Base-by-base conservation (phyloP, 2,329 filamentous ascomycete genomes). In the Xylariaceae sp. region DNA sequence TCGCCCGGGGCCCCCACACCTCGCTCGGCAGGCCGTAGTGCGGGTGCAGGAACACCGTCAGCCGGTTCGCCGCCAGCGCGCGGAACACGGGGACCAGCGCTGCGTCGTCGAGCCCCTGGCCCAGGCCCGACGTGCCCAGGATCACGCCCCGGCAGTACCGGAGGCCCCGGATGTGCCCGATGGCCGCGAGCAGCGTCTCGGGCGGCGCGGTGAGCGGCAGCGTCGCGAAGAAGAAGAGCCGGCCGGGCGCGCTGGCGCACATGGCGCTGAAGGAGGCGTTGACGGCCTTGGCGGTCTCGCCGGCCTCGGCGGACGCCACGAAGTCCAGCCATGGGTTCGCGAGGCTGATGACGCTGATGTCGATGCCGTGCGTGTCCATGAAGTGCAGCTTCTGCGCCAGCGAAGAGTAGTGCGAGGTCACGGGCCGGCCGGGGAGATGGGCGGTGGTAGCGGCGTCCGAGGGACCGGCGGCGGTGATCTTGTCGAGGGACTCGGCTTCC, bases 291-390 rank as follows among this genome's bases (percentile, higher is more conserved):
- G 88, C 88, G 37, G 83, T 80, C 22, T 65, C 60, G 2, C 75
- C 77, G 0, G 87, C 85, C 50, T 83, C 77, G 3, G 69, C 61
- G 0, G 78, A 59, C 9, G 71, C 60, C 0, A 95, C 66, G 59
- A 95, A 96, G 64, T 96, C 90, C 2, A 96, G 76, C 90, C 90
- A 96, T 0, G 90, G 90, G 59, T 96, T 96, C 12, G 90, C 90
- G 17, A 95, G 79, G 1, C 87, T 93, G 48, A 96, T 81, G 38
- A 95, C 86, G 1, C 87, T 93, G 49, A 85, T 81, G 63, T 85
- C 78, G 61, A 96, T 95, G 39, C 70, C 70, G 66, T 96, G 90
- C 13, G 74, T 78, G 61, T 89, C 76, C 90, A 96, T 96, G 67
- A 96, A 95, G 37, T 79, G 74, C 12, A 95, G 73, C 59, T 95